Evolutionary conservation across 306 rosid genomes (phyloP), one percentile per base, ranked within the genome.

Genomic region (Lithocarpus polystachyus): DNA sequence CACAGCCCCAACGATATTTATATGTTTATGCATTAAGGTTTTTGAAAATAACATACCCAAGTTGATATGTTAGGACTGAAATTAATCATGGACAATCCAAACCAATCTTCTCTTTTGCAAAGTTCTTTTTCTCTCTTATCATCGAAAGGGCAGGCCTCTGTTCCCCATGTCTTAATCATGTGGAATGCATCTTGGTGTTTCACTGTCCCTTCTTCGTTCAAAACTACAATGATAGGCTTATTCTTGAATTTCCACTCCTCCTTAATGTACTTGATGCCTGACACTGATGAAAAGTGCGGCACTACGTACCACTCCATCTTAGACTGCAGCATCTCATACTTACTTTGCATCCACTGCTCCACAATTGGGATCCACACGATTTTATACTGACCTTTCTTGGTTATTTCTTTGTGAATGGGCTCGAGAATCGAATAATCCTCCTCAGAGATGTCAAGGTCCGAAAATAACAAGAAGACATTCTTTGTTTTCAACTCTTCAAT

Each of bases 361-460:
- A 86, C 86, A 6, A 77, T 59, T 0, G 88, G 89, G 28, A 86
- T 18, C 91, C 91, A 88, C 8, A 86, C 55, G 29, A 89, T 84
- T 35, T 69, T 68, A 23, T 78, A 71, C 3, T 60, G 7, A 0
- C 26, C 14, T 1, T 70, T 78, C 3, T 67, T 76, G 28, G 55
- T 76, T 51, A 85, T 76, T 57, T 12, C 29, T 0, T 85, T 81
- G 5, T 84, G 56, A 23, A 87, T 35, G 0, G 84, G 53, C 70
- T 78, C 71, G 6, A 89, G 73, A 33, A 62, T 43, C 1, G 10
- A 33, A 15, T 79, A 67, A 45, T 87, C 89, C 0, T 76, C 56
- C 3, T 83, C 65, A 0, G 87, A 52, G 65, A 80, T 72, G 62
- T 88, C 84, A 2, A 88, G 76, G 28, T 52, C 77, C 0, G 86